Base-by-base conservation (phyloP, 768 basidiomycete genomes). In the Naganishia friedmannii region DNA sequence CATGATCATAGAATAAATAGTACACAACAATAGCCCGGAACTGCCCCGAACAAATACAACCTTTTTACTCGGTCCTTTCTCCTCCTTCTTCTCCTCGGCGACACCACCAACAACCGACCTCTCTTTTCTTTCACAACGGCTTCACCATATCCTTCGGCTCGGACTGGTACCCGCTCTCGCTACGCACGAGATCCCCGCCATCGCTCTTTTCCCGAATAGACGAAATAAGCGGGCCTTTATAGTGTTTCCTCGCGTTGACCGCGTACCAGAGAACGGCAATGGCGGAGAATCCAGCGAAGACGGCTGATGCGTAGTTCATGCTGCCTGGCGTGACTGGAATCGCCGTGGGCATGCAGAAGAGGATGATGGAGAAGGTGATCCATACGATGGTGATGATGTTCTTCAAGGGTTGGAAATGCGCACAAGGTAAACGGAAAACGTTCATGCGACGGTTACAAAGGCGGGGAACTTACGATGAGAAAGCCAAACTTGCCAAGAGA, bases 241-340 rank as follows among this genome's bases (percentile, higher is more conserved):
- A 70, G 42, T 65, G 58, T 29, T 65, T 60, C 26, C 69, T 46
- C 7, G 63, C 69, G 87, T 90, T 68, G 28, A 69, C 56, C 89
- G 91, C 81, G 88, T 89, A 89, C 88, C 88, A 89, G 29, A 83
- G 79, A 0, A 84, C 85, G 65, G 87, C 87, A 37, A 89, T 84
- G 19, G 81, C 70, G 0, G 81, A 86, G 71, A 89, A 88, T 3
- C 86, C 88, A 48, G 87, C 85, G 69, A 88, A 88, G 19, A 88
- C 87, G 17, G 86, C 88, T 10, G 86, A 86, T 13, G 88, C 88
- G 70, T 76, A 79, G 73, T 89, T 88, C 88, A 74, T 70, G 12
- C 72, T 74, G 0, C 51, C 37, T 2, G 78, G 70, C 9, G 75
- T 77, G 29, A 79, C 76, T 6, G 76, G 76, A 26, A 77, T 76